Evolutionary conservation across 176 grass and related monocot genomes (phyloP), one percentile per base, ranked within the genome.

Genomic region (Otatea glauca): DNA sequence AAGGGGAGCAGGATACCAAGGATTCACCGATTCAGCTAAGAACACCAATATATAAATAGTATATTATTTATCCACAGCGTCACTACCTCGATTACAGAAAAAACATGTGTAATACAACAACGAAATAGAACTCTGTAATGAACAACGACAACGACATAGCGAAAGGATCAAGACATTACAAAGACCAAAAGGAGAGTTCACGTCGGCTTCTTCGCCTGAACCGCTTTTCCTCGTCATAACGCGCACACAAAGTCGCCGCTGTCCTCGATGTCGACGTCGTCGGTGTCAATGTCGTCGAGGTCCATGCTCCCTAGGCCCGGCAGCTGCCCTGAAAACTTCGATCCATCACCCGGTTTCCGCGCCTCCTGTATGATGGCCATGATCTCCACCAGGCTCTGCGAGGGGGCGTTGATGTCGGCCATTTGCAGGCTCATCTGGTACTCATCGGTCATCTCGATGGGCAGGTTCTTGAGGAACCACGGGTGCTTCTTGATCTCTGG

Each of bases 401-500:
- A 76, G 5, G 59, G 77, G 0, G 12, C 9, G 18, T 86, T 90
- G 67, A 51, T 37, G 68, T 90, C 84, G 7, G 27, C 11, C 56
- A 72, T 81, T 37, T 89, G 85, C 50, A 89, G 32, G 25, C 38
- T 65, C 65, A 6, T 82, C 82, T 96, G 97, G 76, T 94, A 96
- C 65, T 92, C 97, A 5, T 99, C 97, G 0, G 90, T 92, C 83
- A 99, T 92, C 89, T 99, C 97, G 37, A 99, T 83, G 0, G 97
- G 97, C 61, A 99, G 87, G 74, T 99, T 99, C 88, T 94, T 94
- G 63, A 94, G 80, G 81, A 99, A 99, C 97, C 97, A 99, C 4
- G 93, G 97, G 78, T 99, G 93, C 50, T 85, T 94, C 81, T 99
- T 99, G 77, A 99, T 99, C 88, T 99, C 93, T 12, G 94, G 92